Conservation (phyloP, 169 alveolate species). For the Eimeria tenella region DNA sequence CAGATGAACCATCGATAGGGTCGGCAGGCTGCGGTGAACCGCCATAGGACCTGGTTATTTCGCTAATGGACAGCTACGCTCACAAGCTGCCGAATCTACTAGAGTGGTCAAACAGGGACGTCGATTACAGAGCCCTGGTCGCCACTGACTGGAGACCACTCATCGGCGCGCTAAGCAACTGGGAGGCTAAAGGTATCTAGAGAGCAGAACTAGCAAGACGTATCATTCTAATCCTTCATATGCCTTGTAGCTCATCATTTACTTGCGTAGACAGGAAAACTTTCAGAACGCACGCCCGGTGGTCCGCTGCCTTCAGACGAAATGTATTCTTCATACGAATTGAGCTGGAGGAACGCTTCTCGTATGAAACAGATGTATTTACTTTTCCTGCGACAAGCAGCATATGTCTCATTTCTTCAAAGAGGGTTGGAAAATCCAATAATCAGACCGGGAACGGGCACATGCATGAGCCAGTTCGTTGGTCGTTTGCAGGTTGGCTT, state of each 20-base stretch:
- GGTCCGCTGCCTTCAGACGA: slow-evolving; percentile 9
- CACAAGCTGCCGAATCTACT: slow-evolving; percentile 64
- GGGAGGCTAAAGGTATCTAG: slow-evolving; percentile 64
- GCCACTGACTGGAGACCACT: slow-evolving; percentile 62
- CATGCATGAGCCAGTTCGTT: slow-evolving; percentile 71
- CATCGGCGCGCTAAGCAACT: slow-evolving; percentile 60
- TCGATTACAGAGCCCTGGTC: slow-evolving; percentile 60
- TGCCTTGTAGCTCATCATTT: too few species aligned
- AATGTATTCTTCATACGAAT: slow-evolving; percentile 39
- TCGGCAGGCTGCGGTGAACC: neutral
- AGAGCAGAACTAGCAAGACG: neutral
- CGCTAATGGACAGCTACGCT: neutral
- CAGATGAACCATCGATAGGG: too few species aligned
- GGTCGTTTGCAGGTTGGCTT: slow-evolving; percentile 42
- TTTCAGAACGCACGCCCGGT: too few species aligned
- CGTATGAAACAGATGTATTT: slow-evolving; percentile 68
- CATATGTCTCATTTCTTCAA: slow-evolving; percentile 7
- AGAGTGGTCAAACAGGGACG: slow-evolving; percentile 65
- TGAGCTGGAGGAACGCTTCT: slow-evolving; percentile 44
- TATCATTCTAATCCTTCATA: too few species aligned
- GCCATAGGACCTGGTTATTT: slow-evolving; percentile 26
- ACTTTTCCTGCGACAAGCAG: slow-evolving; percentile 38
- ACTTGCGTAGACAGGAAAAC: too few species aligned
- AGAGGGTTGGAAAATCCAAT: slow-evolving; percentile 4
- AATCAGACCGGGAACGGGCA: slow-evolving; percentile 21